A percentile compares a stretch with the other conserved stretches of the same genome.
phyloP scores from a whole-genome alignment of 495 filamentous ascomycete genomes.

The Tuber aestivum region DNA sequence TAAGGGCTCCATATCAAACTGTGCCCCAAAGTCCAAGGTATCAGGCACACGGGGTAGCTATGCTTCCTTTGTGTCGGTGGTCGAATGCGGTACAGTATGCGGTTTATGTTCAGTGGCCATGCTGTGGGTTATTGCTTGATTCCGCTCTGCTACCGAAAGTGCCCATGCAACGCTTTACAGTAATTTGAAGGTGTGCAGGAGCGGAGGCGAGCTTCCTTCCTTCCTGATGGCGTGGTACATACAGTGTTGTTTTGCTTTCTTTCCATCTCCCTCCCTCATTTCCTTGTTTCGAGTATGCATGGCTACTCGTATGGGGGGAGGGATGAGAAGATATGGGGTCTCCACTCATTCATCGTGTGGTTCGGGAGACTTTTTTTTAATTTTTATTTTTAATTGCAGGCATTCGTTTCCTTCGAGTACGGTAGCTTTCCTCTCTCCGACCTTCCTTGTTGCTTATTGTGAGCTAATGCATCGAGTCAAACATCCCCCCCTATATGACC shows the following conservation, averaged over 20 bases:
- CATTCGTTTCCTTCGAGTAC: not conserved
- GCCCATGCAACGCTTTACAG: not conserved
- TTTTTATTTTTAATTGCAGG: slow-evolving; percentile 9
- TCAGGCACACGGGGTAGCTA: not conserved
- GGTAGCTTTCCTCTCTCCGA: slow-evolving; percentile 1
- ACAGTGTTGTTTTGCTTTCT: not conserved
- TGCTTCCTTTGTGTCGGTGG: not conserved
- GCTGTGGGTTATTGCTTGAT: not conserved
- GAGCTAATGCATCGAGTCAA: slow-evolving; percentile 29
- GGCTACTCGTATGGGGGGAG: not conserved
- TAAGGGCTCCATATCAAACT: slow-evolving; percentile 1
- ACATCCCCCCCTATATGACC: not conserved
- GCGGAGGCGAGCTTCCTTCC: not conserved
- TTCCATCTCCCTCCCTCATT: not conserved
- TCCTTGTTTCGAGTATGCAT: slow-evolving; percentile 12
- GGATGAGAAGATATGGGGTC: not conserved
- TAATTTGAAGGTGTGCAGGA: not conserved
- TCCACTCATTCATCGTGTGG: slow-evolving; percentile 7
- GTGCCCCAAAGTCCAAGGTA: not conserved
- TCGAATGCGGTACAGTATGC: not conserved
- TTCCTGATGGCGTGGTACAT: not conserved
- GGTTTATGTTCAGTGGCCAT: not conserved
- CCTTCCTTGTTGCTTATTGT: slow-evolving; percentile 13
- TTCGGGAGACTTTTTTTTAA: no score
- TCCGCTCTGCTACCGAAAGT: not conserved